Evolutionary conservation across 2,329 filamentous ascomycete genomes (phyloP).

Genomic region (Didymellaceae sp.): DNA sequence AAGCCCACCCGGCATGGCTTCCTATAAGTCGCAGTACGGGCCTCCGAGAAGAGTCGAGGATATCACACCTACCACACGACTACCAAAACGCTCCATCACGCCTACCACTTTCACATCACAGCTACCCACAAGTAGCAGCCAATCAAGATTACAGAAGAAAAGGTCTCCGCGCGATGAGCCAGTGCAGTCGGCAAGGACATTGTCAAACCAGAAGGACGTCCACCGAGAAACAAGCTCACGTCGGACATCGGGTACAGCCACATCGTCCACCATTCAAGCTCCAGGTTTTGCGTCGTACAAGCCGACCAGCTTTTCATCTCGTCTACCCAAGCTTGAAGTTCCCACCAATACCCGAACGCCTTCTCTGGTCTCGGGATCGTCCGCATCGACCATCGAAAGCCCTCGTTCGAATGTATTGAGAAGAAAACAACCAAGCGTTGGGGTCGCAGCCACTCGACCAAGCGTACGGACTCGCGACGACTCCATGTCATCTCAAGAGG

Average conservation of each 20-base stretch:
- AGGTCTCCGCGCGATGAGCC: constrained; percentile 44
- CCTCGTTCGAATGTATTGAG: constrained; percentile 53
- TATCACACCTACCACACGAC: constrained; percentile 41
- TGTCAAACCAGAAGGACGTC: constrained; percentile 29
- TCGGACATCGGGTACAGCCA: constrained; percentile 32
- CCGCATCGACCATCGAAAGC: constrained; percentile 55
- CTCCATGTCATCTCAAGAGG: constrained; percentile 46
- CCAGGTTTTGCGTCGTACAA: constrained; percentile 28
- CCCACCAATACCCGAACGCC: constrained; percentile 50
- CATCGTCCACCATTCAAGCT: constrained; percentile 27
- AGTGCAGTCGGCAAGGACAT: constrained; percentile 20
- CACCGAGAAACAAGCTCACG: constrained; percentile 27
- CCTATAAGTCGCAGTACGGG: constrained; percentile 49
- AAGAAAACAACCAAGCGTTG: constrained; percentile 54
- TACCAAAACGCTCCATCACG: constrained; percentile 47
- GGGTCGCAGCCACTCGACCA: constrained; percentile 39
- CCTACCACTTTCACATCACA: constrained; percentile 40
- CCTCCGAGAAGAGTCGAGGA: constrained; percentile 44
- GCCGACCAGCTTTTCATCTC: constrained; percentile 38
- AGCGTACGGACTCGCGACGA: constrained; percentile 38
- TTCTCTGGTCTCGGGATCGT: constrained; percentile 58
- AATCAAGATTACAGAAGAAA: constrained; percentile 48
- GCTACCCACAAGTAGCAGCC: constrained; percentile 30
- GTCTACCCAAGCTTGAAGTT: constrained; percentile 47
- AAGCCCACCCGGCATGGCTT: constrained; percentile 49